These are phyloP conservation scores for Cinnamomum micranthum DNA, from an alignment of 164 flowering plant genomes.

Conservation along the genomic window DNA sequence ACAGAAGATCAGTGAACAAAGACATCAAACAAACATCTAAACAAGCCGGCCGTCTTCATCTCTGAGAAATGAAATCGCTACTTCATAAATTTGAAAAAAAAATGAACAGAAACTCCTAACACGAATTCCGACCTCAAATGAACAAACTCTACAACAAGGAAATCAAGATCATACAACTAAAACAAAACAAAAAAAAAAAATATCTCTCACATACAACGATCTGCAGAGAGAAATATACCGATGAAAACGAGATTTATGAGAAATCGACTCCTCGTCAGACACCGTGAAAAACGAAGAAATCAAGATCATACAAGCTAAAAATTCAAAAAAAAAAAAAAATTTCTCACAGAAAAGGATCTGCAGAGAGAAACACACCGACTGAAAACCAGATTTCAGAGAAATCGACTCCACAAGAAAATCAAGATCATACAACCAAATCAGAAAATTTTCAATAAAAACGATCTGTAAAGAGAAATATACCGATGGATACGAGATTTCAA, in stretches of 20 bases:
- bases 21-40: too few relatives aligned
- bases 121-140: not conserved
- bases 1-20: not conserved
- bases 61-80: too few relatives aligned
- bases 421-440: not conserved
- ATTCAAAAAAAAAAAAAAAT: too few relatives aligned
- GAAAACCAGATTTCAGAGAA: not conserved
- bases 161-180: not conserved
- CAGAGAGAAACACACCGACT: not conserved
- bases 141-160: not conserved
- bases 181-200: too few relatives aligned
- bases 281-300: not conserved
- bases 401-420: not conserved
- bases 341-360: not conserved
- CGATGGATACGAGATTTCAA: not conserved
- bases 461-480: slow-evolving; percentile 1
- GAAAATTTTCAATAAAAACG: not conserved
- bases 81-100: not conserved
- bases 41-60: not conserved
- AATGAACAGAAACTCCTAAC: not conserved
- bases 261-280: too few relatives aligned
- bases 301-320: not conserved
- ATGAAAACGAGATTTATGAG: not conserved
- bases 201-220: too few relatives aligned
- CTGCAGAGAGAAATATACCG: not conserved